Evolutionary conservation across 176 grass and related monocot species (phyloP).

Genomic region (Alopecurus myosuroides): DNA sequence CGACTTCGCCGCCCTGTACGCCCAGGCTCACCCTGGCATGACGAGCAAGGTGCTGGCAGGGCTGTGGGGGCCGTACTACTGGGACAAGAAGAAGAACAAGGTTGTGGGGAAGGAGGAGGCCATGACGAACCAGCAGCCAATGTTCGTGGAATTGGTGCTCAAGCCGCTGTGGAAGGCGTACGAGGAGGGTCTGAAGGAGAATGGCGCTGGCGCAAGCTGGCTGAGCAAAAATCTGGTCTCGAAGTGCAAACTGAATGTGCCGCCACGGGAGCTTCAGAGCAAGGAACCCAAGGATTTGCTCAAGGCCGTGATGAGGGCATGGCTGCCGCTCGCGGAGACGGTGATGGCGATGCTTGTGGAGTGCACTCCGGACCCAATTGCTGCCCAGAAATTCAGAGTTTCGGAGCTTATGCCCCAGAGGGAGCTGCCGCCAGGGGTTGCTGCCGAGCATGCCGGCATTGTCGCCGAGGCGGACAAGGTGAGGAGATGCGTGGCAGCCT

Average conservation of each 20-base stretch:
- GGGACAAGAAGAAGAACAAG: slow-evolving; percentile 58
- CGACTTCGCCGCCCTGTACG: slow-evolving; percentile 63
- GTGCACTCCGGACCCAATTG: slow-evolving; percentile 71
- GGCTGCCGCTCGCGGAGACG: slow-evolving; percentile 69
- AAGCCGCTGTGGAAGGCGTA: slow-evolving; percentile 68
- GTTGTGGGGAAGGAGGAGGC: slow-evolving; percentile 78
- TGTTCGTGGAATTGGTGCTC: slow-evolving; percentile 84
- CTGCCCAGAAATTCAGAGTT: slow-evolving; percentile 52
- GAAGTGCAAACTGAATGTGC: slow-evolving; percentile 36
- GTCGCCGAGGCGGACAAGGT: slow-evolving; percentile 55
- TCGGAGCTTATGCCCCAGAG: slow-evolving; percentile 60
- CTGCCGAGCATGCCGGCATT: slow-evolving; percentile 19
- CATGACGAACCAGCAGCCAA: slow-evolving; percentile 55
- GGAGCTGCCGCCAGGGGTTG: slow-evolving; percentile 38
- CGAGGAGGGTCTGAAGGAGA: slow-evolving; percentile 35
- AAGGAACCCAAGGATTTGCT: slow-evolving; percentile 62
- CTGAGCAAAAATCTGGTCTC: not conserved
- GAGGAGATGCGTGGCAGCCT: slow-evolving; percentile 64
- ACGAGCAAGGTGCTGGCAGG: slow-evolving; percentile 39
- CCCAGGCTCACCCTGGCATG: not conserved
- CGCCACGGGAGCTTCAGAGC: slow-evolving; percentile 55
- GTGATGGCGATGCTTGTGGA: slow-evolving; percentile 77
- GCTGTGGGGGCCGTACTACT: slow-evolving; percentile 75
- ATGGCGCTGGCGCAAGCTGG: slow-evolving; percentile 33
- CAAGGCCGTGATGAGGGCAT: slow-evolving; percentile 73